Conservation (phyloP, 352 stramenopile genomes). For the Globisporangium carolinianum region DNA sequence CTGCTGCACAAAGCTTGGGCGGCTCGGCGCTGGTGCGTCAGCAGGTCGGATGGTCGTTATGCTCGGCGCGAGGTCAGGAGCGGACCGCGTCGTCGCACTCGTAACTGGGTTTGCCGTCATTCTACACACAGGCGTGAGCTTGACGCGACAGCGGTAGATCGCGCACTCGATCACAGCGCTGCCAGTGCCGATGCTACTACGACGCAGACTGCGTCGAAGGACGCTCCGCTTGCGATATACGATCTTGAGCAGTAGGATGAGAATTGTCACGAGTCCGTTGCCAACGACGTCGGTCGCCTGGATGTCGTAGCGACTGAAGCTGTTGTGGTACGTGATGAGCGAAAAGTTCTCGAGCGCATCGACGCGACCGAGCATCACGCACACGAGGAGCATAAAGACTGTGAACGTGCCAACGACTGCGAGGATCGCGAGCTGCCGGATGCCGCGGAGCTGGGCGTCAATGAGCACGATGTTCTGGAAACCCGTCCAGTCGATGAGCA, state of each 20-base stretch:
- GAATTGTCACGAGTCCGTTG: slow-evolving; percentile 20
- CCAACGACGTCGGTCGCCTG: slow-evolving; percentile 15
- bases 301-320: slow-evolving; percentile 12
- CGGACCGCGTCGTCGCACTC: no score
- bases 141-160: slow-evolving; percentile 10
- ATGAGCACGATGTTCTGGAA: slow-evolving; percentile 28
- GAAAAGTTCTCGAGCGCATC: slow-evolving; percentile 13
- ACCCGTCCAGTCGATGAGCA: slow-evolving; percentile 22
- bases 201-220: slow-evolving; percentile 1
- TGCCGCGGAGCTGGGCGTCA: slow-evolving; percentile 22
- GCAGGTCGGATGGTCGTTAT: not conserved
- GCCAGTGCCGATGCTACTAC: not conserved
- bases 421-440: slow-evolving; percentile 10
- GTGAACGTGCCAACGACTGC: slow-evolving; percentile 10
- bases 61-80: no score
- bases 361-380: slow-evolving; percentile 17
- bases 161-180: slow-evolving; percentile 15
- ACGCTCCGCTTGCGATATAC: slow-evolving; percentile 15
- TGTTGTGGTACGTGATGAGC: slow-evolving; percentile 9
- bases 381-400: slow-evolving; percentile 15
- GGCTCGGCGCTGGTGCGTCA: not conserved
- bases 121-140: not conserved
- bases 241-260: slow-evolving; percentile 20
- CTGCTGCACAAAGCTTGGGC: slow-evolving; percentile 17
- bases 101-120: no score